Conservation (phyloP, 176 grass and related monocot genomes). For the Eleusine coracana region DNA sequence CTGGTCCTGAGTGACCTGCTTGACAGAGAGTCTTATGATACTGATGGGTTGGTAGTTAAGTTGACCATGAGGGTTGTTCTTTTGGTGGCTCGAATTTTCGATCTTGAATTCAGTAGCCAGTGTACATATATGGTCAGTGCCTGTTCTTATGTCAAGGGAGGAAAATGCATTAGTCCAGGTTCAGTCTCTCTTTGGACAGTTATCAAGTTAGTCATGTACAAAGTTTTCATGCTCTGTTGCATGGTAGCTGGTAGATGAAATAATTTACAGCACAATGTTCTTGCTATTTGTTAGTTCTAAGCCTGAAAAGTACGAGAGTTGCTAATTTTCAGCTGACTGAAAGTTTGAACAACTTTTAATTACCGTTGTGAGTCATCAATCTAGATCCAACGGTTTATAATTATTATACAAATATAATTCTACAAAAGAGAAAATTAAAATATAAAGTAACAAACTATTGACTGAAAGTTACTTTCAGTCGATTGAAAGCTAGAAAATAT, state of each 20-base stretch:
- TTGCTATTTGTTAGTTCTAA: not conserved
- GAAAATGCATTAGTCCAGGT: not conserved
- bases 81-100: not conserved
- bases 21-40: slow-evolving; percentile 8
- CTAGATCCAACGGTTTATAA: too few relatives aligned
- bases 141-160: not conserved
- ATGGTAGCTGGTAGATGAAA: slow-evolving; percentile 6
- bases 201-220: slow-evolving; percentile 33
- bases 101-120: slow-evolving; percentile 23
- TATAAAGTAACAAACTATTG: too few relatives aligned
- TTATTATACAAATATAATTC: too few relatives aligned
- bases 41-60: slow-evolving; percentile 15
- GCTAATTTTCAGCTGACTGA: too few relatives aligned
- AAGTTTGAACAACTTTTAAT: too few relatives aligned
- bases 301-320: not conserved
- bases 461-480: too few relatives aligned
- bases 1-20: slow-evolving; percentile 27
- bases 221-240: slow-evolving; percentile 20
- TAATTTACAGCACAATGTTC: not conserved
- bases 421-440: too few relatives aligned
- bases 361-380: too few relatives aligned
- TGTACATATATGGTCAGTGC: slow-evolving; percentile 37
- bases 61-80: slow-evolving; percentile 30
- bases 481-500: too few relatives aligned
- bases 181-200: not conserved